Conservation (phyloP, 371 early-diverging fungal species). For the Mucor sp. region DNA sequence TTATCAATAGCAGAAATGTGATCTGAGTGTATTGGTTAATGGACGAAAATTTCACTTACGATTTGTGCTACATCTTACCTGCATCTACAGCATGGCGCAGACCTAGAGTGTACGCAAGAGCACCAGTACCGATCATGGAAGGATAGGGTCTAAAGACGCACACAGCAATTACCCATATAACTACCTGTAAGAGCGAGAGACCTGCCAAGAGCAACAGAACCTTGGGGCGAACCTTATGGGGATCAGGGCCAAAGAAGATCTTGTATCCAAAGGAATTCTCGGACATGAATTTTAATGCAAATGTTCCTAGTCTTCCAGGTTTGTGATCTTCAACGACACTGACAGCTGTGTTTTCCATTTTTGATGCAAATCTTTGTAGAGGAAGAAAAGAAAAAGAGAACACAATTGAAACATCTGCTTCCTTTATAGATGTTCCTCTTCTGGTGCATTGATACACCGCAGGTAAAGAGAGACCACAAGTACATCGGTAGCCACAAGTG, state of each 20-base stretch:
- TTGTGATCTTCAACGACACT: neutral
- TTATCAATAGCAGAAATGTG: conserved; percentile 80
- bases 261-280: conserved; percentile 36
- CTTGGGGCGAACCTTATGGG: conserved; percentile 33
- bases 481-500: too few species aligned
- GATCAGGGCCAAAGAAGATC: conserved; percentile 43
- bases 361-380: neutral
- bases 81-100: conserved; percentile 74
- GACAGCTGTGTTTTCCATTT: neutral
- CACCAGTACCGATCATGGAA: conserved; percentile 50
- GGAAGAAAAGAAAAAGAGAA: neutral
- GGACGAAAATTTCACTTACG: neutral
- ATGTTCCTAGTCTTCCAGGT: conserved; percentile 16
- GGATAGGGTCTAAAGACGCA: conserved; percentile 43
- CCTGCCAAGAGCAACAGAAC: conserved; percentile 27
- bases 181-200: conserved; percentile 39
- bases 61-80: conserved; percentile 21
- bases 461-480: neutral
- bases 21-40: conserved; percentile 29
- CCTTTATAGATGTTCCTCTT: neutral
- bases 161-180: conserved; percentile 47
- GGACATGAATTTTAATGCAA: conserved; percentile 24
- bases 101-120: conserved; percentile 66
- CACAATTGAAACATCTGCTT: neutral
- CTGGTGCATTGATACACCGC: neutral